Conservation (phyloP, 352 stramenopile genomes). For the Phytophthora nicotianae region DNA sequence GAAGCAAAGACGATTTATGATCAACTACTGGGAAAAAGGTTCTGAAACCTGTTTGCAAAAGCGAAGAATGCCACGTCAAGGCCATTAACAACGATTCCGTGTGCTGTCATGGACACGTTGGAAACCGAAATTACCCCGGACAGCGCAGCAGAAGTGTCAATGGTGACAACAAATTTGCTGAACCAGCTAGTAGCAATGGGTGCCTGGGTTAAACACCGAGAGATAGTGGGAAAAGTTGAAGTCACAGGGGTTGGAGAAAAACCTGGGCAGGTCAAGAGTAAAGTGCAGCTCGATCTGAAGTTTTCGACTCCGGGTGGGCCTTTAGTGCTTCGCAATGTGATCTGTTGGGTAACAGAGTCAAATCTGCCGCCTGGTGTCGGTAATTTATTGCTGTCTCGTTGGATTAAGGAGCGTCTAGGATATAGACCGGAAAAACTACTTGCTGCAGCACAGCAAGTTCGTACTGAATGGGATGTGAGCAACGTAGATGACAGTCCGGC, state of each 20-base stretch:
- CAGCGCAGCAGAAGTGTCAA: conserved; percentile 14
- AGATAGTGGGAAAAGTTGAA: neutral
- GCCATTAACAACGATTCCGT: conserved; percentile 1
- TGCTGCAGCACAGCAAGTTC: conserved; percentile 8
- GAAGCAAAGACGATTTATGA: conserved; percentile 17
- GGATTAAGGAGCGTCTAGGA: conserved; percentile 4
- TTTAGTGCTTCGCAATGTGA: conserved; percentile 12
- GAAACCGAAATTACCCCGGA: conserved; percentile 9
- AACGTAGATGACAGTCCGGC: neutral
- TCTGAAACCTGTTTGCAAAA: neutral
- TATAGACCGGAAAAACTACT: conserved; percentile 13
- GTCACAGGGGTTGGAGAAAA: conserved; percentile 10
- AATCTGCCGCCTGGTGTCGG: neutral
- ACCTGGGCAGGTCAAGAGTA: conserved; percentile 12
- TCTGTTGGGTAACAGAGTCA: conserved; percentile 12
- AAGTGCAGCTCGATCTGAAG: conserved; percentile 14
- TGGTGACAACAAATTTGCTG: conserved; percentile 17
- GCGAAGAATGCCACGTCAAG: too few relatives aligned
- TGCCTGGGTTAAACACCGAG: neutral
- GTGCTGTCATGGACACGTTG: conserved; percentile 6
- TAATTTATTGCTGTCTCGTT: conserved; percentile 11
- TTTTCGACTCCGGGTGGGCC: conserved; percentile 13
- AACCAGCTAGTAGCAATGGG: neutral
- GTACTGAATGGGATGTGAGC: conserved; percentile 8
- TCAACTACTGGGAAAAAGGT: neutral